These are phyloP conservation scores for Phialophora chinensis DNA, from an alignment of 2,329 filamentous ascomycete genomes.

Conservation along the genomic window DNA sequence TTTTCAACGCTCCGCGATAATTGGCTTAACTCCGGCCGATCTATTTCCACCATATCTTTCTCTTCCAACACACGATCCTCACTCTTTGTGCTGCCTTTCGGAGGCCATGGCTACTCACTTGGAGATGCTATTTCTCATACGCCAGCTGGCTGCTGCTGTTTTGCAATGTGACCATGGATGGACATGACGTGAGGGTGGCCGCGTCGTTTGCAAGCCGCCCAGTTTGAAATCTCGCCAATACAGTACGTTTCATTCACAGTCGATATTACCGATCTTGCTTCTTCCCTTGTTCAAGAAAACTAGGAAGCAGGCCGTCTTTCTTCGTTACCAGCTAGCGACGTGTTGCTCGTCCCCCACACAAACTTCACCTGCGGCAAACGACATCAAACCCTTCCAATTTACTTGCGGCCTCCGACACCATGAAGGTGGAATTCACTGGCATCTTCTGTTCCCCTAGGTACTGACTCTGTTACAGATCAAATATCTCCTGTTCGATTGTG, in stretches of 20 bases:
- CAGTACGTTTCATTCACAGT: not conserved
- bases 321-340: not conserved
- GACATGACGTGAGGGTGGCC: not conserved
- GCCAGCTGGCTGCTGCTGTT: not conserved
- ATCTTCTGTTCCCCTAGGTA: not conserved
- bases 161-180: not conserved
- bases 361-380: not conserved
- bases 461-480: conserved; percentile 61
- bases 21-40: not conserved
- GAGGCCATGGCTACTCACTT: not conserved
- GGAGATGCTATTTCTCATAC: not conserved
- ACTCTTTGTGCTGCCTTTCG: not conserved
- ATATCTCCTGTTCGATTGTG: conserved; percentile 72
- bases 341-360: not conserved
- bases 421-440: not conserved
- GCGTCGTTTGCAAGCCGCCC: not conserved
- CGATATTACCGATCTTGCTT: not conserved
- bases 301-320: not conserved
- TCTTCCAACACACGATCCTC: not conserved
- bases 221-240: not conserved
- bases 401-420: not conserved
- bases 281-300: not conserved
- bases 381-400: not conserved
- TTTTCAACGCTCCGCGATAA: not conserved
- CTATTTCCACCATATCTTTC: not conserved